A percentile compares a stretch with the other conserved stretches of the same genome.
phyloP scores from a whole-genome alignment of 1,284 basidiomycete genomes.

The Schizophyllum commune region DNA sequence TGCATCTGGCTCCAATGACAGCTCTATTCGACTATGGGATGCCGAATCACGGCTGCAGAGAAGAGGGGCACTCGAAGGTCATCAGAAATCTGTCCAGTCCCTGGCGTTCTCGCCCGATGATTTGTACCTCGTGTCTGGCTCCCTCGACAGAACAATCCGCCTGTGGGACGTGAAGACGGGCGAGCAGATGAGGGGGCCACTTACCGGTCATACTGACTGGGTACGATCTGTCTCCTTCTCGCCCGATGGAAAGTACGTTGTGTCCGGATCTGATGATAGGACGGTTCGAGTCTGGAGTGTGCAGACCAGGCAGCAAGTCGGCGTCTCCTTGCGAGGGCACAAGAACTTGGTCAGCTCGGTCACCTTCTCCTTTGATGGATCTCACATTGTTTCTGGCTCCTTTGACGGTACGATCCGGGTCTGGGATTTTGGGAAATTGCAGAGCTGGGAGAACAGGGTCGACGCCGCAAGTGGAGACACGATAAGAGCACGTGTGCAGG shows the following conservation, averaged over 20 bases:
- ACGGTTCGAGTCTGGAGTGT: constrained; percentile 2
- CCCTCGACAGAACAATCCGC: not conserved
- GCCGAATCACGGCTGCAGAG: too few species aligned
- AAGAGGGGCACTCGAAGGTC: too few species aligned
- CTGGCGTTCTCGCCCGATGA: not conserved
- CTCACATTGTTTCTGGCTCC: not conserved
- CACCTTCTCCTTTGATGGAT: constrained; percentile 1
- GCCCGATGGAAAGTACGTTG: constrained; percentile 1
- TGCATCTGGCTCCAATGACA: not conserved
- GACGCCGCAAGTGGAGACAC: too few species aligned
- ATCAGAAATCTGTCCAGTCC: too few species aligned
- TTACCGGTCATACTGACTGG: too few species aligned
- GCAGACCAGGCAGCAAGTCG: not conserved
- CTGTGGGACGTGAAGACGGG: too few species aligned
- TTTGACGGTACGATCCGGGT: not conserved
- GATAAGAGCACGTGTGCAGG: too few species aligned
- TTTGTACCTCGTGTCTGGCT: not conserved
- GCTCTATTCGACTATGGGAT: too few species aligned
- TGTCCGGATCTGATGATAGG: not conserved
- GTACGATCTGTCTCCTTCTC: constrained; percentile 1
- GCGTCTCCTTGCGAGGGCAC: not conserved
- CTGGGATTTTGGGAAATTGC: not conserved
- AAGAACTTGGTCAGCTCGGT: not conserved
- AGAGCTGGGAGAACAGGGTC: too few species aligned
- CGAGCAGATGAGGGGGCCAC: too few species aligned